phyloP scores from a whole-genome alignment of 768 basidiomycete genomes.

The Agaricus blazei region DNA sequence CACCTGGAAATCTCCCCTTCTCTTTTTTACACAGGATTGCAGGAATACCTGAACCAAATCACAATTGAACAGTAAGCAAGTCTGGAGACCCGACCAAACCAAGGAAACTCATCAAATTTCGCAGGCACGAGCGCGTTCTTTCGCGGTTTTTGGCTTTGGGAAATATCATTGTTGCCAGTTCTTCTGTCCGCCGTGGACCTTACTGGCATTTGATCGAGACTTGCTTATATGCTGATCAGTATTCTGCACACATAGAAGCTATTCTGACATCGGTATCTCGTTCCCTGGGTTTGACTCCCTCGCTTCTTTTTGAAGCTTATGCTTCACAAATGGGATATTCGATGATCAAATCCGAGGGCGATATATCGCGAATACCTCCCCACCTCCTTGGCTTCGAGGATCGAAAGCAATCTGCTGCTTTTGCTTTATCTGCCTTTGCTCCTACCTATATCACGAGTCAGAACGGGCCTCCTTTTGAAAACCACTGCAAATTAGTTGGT shows the following conservation, averaged over 20 bases:
- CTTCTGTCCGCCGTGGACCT: constrained; percentile 70
- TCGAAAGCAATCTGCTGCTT: constrained; percentile 59
- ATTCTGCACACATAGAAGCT: constrained; percentile 37
- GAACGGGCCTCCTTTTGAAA: constrained; percentile 40
- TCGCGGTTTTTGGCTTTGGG: constrained; percentile 67
- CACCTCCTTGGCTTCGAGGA: constrained; percentile 72
- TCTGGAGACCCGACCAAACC: not conserved
- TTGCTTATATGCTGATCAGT: constrained; percentile 35
- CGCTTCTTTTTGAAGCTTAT: constrained; percentile 70
- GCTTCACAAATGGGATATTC: constrained; percentile 72
- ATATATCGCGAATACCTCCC: constrained; percentile 62
- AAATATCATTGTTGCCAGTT: constrained; percentile 76
- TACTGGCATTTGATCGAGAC: constrained; percentile 88
- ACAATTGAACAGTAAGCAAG: constrained; percentile 45
- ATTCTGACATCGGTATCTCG: constrained; percentile 58
- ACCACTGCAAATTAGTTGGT: constrained; percentile 58
- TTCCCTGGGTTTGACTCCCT: constrained; percentile 55
- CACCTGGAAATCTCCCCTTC: constrained; percentile 19
- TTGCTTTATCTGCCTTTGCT: constrained; percentile 62
- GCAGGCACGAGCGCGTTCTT: constrained; percentile 70
- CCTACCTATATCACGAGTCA: constrained; percentile 57
- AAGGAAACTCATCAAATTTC: not conserved
- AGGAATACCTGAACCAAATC: constrained; percentile 31
- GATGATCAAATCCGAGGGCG: constrained; percentile 42
- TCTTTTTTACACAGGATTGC: constrained; percentile 45